Percentiles rank a stretch among this genome's conserved stretches.
These are phyloP conservation scores for Xylaria longipes DNA, from an alignment of 495 filamentous ascomycete species.

Conservation along the genomic window DNA sequence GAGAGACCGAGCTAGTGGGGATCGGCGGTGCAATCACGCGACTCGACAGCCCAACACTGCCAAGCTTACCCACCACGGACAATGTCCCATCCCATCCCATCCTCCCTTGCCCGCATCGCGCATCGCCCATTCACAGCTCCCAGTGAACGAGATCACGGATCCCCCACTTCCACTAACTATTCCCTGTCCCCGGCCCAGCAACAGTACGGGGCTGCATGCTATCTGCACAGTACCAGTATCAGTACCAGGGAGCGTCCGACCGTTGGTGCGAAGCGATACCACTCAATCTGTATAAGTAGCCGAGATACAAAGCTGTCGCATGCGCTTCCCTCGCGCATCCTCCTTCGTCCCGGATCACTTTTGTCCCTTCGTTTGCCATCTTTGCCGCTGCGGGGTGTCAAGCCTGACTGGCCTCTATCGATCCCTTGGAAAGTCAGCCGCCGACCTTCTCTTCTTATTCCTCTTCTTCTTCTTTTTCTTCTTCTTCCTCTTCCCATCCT, in stretches of 20 bases:
- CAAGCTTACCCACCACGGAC: slow-evolving; percentile 13
- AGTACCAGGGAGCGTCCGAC: slow-evolving; percentile 6
- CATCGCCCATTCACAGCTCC: slow-evolving; percentile 5
- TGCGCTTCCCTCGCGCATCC: slow-evolving; percentile 18
- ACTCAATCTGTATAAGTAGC: slow-evolving; percentile 16
- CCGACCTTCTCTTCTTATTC: slow-evolving; percentile 3
- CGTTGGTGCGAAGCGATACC: neutral
- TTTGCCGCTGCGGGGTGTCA: neutral
- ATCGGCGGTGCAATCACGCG: slow-evolving; percentile 8
- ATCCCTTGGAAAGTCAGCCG: slow-evolving; percentile 5
- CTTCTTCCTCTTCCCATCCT: slow-evolving; percentile 4
- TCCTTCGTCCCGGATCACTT: slow-evolving; percentile 14
- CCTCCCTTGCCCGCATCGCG: neutral
- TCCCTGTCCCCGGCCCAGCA: neutral
- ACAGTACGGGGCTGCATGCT: neutral
- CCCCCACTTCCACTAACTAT: slow-evolving; percentile 9
- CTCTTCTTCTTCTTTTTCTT: slow-evolving; percentile 16
- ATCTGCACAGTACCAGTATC: slow-evolving; percentile 15
- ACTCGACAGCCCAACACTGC: slow-evolving; percentile 1
- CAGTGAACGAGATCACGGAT: slow-evolving; percentile 13
- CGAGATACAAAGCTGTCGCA: slow-evolving; percentile 14
- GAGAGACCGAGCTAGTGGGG: slow-evolving; percentile 4
- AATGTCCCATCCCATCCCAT: slow-evolving; percentile 11
- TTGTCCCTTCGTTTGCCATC: slow-evolving; percentile 10
- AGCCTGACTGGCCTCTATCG: neutral